Base-by-base conservation (phyloP, 257 asterid genomes). In the Solanum ossicruentum region DNA sequence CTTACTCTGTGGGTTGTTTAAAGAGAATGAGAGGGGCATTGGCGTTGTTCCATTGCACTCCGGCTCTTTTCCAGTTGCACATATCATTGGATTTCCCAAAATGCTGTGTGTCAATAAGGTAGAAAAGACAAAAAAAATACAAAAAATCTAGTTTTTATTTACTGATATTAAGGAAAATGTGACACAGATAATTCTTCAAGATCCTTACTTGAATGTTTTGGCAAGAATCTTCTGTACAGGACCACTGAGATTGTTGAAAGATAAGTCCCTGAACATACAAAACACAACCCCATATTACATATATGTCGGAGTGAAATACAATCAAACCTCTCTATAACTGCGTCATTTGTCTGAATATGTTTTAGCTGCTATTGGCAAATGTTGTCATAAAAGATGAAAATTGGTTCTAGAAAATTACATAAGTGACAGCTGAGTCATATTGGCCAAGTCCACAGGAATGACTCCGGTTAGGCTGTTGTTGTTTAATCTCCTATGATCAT, bases 161-260 rank as follows among this genome's bases (percentile, higher is more conserved):
- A 36, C 23, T 5, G 15, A 69, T 18, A 17, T 70, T 18, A 39
- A 18, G 11, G 78, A 61, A 41, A 26, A 57, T 26, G 60, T n/a
- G 21, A 45, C 3, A 81, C 55, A 77, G 5, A 26, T 43, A n/a
- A 49, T 70, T 78, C 45, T 83, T 81, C 32, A 18, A 36, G 69
- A 54, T 58, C 65, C 85, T 83, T 89, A 96, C 99, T 92, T 93
- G 93, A 95, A 91, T 23, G 98, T 92, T 89, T 95, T 94, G 10
- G 97, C 95, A 82, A 92, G 91, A 85, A 95, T 87, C 83, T 89
- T 94, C 2, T 97, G 99, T 88, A 95, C 87, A 43, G 98, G 92
- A 84, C 98, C 98, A 84, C 98, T 97, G 84, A 97, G 86, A 89
- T 96, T 93, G 87, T 96, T 96, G 95, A 89, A 95, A 36, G 99